These are phyloP conservation scores for Porphyrellus cyaneotinctus DNA, from an alignment of 768 basidiomycete species.

Conservation along the genomic window DNA sequence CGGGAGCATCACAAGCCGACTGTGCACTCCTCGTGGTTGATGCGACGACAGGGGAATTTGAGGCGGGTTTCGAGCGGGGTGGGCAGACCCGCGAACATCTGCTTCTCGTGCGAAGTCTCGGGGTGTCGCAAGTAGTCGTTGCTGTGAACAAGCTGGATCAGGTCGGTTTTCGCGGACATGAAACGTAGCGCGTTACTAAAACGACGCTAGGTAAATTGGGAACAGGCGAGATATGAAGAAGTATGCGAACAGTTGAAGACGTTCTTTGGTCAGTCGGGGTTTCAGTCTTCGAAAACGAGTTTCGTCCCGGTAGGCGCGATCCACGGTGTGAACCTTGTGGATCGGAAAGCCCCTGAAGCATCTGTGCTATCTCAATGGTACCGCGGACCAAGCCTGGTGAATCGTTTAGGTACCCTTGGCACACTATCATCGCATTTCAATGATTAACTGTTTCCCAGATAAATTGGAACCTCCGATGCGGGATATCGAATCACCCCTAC, in stretches of 20 bases:
- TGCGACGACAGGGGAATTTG: slow-evolving; percentile 87
- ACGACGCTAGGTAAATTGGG: slow-evolving; percentile 75
- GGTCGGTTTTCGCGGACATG: slow-evolving; percentile 39
- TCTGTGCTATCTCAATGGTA: slow-evolving; percentile 69
- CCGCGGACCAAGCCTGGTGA: slow-evolving; percentile 76
- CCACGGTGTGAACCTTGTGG: slow-evolving; percentile 78
- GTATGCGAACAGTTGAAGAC: slow-evolving; percentile 70
- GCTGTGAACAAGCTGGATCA: slow-evolving; percentile 95
- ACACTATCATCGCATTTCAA: background rate
- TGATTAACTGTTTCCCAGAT: slow-evolving; percentile 45
- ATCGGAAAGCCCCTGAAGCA: slow-evolving; percentile 45
- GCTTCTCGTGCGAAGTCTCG: slow-evolving; percentile 85
- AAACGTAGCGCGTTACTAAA: background rate
- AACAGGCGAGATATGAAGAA: slow-evolving; percentile 76
- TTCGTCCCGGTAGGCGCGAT: slow-evolving; percentile 92
- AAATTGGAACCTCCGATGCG: slow-evolving; percentile 74
- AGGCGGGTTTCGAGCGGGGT: slow-evolving; percentile 89
- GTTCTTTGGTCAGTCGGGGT: slow-evolving; percentile 88
- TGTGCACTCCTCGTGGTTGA: slow-evolving; percentile 93
- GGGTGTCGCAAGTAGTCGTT: slow-evolving; percentile 86
- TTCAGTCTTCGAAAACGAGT: slow-evolving; percentile 67
- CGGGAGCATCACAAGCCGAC: slow-evolving; percentile 95
- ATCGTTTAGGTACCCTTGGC: slow-evolving; percentile 63
- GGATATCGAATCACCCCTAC: slow-evolving; percentile 70
- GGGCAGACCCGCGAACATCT: slow-evolving; percentile 97